These are phyloP conservation scores for Suhomyces sp. DNA, from an alignment of 805 yeast species.

Conservation along the genomic window DNA sequence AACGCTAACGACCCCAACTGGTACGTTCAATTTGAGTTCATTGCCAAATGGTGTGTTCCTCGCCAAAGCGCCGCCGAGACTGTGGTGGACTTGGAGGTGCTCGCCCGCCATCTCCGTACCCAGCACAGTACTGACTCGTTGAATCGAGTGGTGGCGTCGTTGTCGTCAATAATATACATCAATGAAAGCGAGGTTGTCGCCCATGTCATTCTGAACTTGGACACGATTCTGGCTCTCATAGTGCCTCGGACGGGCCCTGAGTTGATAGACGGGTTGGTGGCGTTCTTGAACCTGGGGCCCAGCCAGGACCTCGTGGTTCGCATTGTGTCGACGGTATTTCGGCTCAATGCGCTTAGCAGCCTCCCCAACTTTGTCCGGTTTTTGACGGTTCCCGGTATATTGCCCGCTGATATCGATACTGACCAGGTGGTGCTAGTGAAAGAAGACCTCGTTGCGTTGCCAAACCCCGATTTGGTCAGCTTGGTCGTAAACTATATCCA, in stretches of 20 bases:
- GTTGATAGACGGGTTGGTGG: background rate
- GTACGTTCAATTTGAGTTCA: slow-evolving; percentile 1
- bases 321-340: background rate
- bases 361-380: slow-evolving; percentile 7
- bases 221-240: background rate
- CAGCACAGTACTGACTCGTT: background rate
- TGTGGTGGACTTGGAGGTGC: background rate
- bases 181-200: background rate
- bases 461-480: slow-evolving; percentile 2
- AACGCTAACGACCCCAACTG: background rate
- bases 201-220: background rate
- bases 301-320: background rate
- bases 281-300: background rate
- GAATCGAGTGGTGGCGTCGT: background rate
- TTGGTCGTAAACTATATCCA: slow-evolving; percentile 17
- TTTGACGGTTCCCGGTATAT: slow-evolving; percentile 10
- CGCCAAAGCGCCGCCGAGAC: background rate
- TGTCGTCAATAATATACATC: background rate
- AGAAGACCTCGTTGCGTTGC: background rate
- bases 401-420: background rate
- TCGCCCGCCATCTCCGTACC: background rate
- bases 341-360: background rate
- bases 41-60: slow-evolving; percentile 3
- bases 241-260: background rate
- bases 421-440: background rate